Conservation (phyloP, 2,329 filamentous ascomycete species). For the Paecilomyces formosus region DNA sequence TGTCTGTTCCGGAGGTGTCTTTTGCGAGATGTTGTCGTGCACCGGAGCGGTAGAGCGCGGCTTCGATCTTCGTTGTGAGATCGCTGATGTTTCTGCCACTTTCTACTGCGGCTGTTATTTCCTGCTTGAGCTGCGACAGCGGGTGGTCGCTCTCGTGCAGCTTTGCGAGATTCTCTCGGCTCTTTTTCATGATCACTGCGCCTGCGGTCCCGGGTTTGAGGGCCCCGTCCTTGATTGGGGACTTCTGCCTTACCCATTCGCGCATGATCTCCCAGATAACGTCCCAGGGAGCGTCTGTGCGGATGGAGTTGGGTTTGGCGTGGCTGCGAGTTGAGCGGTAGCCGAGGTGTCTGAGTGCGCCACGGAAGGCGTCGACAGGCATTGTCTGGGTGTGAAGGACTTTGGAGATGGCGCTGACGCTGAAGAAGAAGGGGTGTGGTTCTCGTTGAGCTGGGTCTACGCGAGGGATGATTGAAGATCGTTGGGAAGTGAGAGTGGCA, state of each 20-base stretch:
- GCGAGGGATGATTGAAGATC: slow-evolving; percentile 32
- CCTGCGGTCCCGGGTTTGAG: slow-evolving; percentile 65
- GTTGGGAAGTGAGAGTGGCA: background rate
- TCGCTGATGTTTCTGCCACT: slow-evolving; percentile 28
- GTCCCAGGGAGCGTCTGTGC: slow-evolving; percentile 86
- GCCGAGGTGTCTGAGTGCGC: slow-evolving; percentile 72
- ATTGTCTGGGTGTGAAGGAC: slow-evolving; percentile 74
- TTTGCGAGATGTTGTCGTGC: slow-evolving; percentile 12
- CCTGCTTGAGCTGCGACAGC: slow-evolving; percentile 25
- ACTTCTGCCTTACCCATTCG: slow-evolving; percentile 78
- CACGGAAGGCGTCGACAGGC: slow-evolving; percentile 68
- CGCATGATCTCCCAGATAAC: slow-evolving; percentile 90
- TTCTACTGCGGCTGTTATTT: slow-evolving; percentile 27
- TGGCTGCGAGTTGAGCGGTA: slow-evolving; percentile 82
- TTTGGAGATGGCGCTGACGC: slow-evolving; percentile 65
- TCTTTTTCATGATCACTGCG: slow-evolving; percentile 56
- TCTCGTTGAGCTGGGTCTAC: slow-evolving; percentile 60
- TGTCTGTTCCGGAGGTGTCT: background rate
- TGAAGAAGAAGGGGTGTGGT: slow-evolving; percentile 77
- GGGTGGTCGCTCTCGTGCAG: slow-evolving; percentile 25
- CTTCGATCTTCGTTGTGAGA: slow-evolving; percentile 36
- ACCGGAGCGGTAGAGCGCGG: slow-evolving; percentile 34
- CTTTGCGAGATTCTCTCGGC: slow-evolving; percentile 23
- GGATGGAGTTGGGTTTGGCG: slow-evolving; percentile 80
- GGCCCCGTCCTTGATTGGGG: slow-evolving; percentile 65